These are phyloP conservation scores for Daldinia grandis DNA, from an alignment of 495 filamentous ascomycete genomes.

Conservation along the genomic window DNA sequence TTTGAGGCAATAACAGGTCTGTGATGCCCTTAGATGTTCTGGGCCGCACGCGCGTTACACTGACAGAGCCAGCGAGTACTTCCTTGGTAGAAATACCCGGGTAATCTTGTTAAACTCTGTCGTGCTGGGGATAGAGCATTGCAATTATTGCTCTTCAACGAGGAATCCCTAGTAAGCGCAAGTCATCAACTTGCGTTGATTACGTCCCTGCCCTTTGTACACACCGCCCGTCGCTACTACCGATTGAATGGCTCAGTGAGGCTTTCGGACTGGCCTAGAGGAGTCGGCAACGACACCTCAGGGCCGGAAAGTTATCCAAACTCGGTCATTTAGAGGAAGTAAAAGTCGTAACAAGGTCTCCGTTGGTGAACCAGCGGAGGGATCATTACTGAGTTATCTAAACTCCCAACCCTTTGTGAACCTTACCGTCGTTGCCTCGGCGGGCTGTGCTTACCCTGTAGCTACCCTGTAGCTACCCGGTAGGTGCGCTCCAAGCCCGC, in stretches of 20 bases:
- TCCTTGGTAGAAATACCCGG: conserved; percentile 74
- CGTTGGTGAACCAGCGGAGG: conserved; percentile 70
- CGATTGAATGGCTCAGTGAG: conserved; percentile 80
- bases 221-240: conserved; percentile 73
- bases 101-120: conserved; percentile 82
- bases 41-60: conserved; percentile 57
- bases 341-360: conserved; percentile 82
- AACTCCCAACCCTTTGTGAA: neutral
- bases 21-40: conserved; percentile 14
- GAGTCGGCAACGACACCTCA: conserved; percentile 70
- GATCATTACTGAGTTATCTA: conserved; percentile 11
- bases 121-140: conserved; percentile 81
- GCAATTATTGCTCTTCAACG: conserved; percentile 83
- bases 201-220: conserved; percentile 78
- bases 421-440: conserved; percentile 8
- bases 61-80: conserved; percentile 75
- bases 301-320: conserved; percentile 76
- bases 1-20: conserved; percentile 14
- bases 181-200: conserved; percentile 79
- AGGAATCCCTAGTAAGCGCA: conserved; percentile 79
- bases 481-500: neutral
- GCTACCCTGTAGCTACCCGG: conserved; percentile 8
- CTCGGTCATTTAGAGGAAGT: conserved; percentile 79
- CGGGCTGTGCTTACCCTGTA: neutral
- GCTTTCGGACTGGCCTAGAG: conserved; percentile 72